Base-by-base conservation (phyloP, 352 stramenopile genomes). In the Peronospora farinosa region DNA sequence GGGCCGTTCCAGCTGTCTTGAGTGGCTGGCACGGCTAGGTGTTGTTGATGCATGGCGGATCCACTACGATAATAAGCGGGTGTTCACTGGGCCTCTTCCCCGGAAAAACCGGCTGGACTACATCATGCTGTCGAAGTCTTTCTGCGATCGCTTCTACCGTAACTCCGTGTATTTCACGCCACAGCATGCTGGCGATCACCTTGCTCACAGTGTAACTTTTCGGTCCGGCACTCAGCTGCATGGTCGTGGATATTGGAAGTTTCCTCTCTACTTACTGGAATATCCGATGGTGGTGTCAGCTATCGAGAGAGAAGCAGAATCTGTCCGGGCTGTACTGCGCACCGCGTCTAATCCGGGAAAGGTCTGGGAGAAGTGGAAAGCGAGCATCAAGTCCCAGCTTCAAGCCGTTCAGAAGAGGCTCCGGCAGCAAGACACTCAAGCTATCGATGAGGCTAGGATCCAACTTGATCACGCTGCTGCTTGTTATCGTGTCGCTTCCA, bases 341-440 rank as follows among this genome's bases (percentile, higher is more conserved):
- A 36, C 5, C 6, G 2, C n/a, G 28, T 46, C 15, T 4, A 36
- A 37, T 25, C 40, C 40, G 0, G 40, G 25, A 1, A 37, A 37
- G 15, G 25, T 46, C 11, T 46, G 40, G 39, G 40, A 46, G 27
- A 46, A 35, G n/a, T 46, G 40, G 40, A 35, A 36, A 7, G 7
- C 23, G 10, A 36, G 13, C 5, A 46, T 46, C 23, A 46, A 37
- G 40, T 13, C 13, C 0, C 40, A 46, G 15, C 40, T 46, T 0
- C 25, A 46, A 25, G 21, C 5, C 5, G 40, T 46, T 0, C 25
- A 46, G 16, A 35, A 46, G 40, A 46, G 37, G 21, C 13, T 36
- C 7, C 40, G 25, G 5, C 11, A 19, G 0, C 40, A 36, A 46
- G 25, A 46, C n/a, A 23, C n/a, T 12, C 25, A 33, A 11, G 40